Conservation (phyloP, 2,329 filamentous ascomycete species). For the Cercospora zeina region DNA sequence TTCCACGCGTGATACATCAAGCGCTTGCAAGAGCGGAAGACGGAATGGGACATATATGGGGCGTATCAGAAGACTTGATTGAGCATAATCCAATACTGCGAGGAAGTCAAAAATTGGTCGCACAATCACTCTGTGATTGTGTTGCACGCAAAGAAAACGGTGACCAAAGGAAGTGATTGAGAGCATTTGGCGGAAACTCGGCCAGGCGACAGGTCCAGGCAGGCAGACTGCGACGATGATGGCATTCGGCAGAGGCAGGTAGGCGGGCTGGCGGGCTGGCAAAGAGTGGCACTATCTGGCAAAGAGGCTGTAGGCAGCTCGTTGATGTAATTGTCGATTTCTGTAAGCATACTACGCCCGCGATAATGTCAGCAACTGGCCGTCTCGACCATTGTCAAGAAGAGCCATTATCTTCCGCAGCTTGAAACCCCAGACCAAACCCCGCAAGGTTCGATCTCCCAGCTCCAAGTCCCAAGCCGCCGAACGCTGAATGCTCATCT, state of each 20-base stretch:
- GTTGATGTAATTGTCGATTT: background rate
- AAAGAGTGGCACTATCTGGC: background rate
- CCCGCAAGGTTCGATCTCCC: constrained; percentile 23
- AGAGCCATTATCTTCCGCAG: constrained; percentile 14
- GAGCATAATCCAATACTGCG: background rate
- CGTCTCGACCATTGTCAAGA: background rate
- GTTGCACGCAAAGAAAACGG: background rate
- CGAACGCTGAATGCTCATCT: constrained; percentile 21
- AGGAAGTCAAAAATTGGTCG: background rate
- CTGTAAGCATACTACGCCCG: background rate
- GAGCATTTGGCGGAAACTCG: background rate
- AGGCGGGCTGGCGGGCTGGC: too few species aligned
- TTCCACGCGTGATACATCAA: background rate
- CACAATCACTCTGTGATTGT: background rate
- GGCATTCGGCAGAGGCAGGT: background rate
- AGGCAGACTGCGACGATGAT: background rate
- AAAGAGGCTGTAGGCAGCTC: background rate
- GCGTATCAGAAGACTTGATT: background rate
- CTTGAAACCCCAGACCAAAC: constrained; percentile 24
- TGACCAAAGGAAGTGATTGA: background rate
- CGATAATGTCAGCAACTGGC: background rate
- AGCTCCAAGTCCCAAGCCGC: constrained; percentile 26
- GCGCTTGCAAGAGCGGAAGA: background rate
- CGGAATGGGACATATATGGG: background rate
- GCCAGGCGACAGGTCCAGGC: background rate